Evolutionary conservation across 495 filamentous ascomycete species (phyloP).

Genomic region (Astrocystis sublimbata): DNA sequence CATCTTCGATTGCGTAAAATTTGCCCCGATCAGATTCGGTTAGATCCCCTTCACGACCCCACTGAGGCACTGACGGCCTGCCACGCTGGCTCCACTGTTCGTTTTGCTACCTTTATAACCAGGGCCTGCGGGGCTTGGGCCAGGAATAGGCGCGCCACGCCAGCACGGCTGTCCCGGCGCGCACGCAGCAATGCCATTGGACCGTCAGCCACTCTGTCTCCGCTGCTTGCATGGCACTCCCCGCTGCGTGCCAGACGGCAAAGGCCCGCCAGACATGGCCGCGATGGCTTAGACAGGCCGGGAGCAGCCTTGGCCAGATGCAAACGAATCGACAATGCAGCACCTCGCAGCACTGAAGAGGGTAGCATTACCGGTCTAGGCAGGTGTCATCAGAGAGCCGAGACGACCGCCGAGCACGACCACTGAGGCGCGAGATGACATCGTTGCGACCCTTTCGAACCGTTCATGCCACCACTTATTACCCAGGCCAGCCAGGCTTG

Average conservation of each 20-base stretch:
- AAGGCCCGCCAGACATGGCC: background rate
- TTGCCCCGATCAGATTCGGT: conserved; percentile 7
- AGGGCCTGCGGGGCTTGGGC: too few relatives aligned
- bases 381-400: background rate
- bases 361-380: background rate
- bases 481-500: too few relatives aligned
- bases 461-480: too few relatives aligned
- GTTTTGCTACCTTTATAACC: background rate
- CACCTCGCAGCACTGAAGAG: too few relatives aligned
- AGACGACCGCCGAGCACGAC: background rate
- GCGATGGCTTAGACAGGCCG: too few relatives aligned
- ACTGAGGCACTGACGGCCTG: too few relatives aligned
- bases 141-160: too few relatives aligned
- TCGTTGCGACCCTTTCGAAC: background rate
- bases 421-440: background rate
- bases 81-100: too few relatives aligned
- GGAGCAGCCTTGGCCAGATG: too few relatives aligned
- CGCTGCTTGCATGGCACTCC: background rate
- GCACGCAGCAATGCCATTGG: background rate
- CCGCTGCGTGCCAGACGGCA: conserved; percentile 1
- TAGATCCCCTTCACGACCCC: too few relatives aligned
- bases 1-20: conserved; percentile 10
- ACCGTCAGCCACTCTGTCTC: background rate
- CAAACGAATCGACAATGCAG: too few relatives aligned
- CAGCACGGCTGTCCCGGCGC: background rate